Base-by-base conservation (phyloP, 2,329 filamentous ascomycete species). In the Curvularia hawaiiensis region DNA sequence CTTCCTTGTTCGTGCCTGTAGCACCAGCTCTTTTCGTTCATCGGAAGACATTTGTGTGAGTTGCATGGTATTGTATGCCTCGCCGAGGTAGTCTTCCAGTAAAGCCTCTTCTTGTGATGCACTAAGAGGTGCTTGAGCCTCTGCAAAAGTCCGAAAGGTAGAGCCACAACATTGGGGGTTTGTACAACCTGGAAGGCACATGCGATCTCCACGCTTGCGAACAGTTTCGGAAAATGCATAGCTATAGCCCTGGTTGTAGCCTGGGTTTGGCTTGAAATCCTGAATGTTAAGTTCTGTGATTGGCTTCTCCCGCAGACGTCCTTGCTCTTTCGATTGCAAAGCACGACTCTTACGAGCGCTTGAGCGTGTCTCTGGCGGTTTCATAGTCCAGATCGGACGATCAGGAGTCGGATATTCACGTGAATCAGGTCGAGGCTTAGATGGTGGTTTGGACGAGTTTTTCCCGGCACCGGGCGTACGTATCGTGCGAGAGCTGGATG, bases 241-340 rank as follows among this genome's bases (percentile, higher is more conserved):
- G 52, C 87, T 84, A 43, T 87, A 79, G 2, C 90, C 90, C 41
- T 89, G 83, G 62, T 93, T 94, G 64, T 81, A 83, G 4, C 80
- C 79, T 0, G 91, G 88, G 62, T 97, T 96, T 66, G 95, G 81
- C 72, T 89, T 94, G 80, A 97, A 97, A 75, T 96, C 89, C 12
- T 86, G 84, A 1, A 89, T 78, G 14, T 79, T 79, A 12, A 96
- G 82, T 33, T 83, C 79, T 0, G 81, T 77, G 3, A 87, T 62
- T 0, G 87, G 83, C 50, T 83, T 85, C 10, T 80, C 73, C 48
- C 91, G 85, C n/a, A 75, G 67, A 22, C 57, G 64, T 8, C 30
- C 44, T 20, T 60, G 52, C 4, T 58, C 44, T 24, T 59, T 63
- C 24, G 54, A 31, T 16, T 59, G 52, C 0, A 58, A 46, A 10